A percentile compares a stretch with the other conserved stretches of the same genome.
Evolutionary conservation across 202 grass and related monocot genomes (phyloP).

Genomic region (Saccharum hybrid): DNA sequence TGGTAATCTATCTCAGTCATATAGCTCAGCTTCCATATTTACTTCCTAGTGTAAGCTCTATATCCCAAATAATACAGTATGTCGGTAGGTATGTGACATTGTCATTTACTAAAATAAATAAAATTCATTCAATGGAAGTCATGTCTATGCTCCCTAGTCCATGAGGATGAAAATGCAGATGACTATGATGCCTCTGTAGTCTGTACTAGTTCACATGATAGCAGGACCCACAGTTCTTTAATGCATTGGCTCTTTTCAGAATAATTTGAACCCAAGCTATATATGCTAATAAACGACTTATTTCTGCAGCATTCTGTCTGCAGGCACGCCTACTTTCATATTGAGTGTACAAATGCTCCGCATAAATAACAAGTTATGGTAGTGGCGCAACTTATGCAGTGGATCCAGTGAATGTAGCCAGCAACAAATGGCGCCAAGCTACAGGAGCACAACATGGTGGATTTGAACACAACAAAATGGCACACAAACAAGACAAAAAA

Average conservation of each 20-base stretch:
- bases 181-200: neutral
- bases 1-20: slow-evolving; percentile 19
- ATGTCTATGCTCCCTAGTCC: neutral
- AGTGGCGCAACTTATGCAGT: neutral
- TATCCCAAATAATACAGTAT: neutral
- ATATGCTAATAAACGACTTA: neutral
- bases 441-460: neutral
- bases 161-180: neutral
- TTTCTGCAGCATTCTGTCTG: no score
- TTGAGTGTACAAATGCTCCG: neutral
- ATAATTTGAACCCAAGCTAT: neutral
- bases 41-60: slow-evolving; percentile 19
- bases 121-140: neutral
- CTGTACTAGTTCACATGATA: slow-evolving; percentile 5
- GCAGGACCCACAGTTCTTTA: slow-evolving; percentile 1
- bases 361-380: neutral
- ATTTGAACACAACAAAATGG: neutral
- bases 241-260: neutral
- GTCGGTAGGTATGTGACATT: neutral
- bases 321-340: neutral
- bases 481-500: slow-evolving; percentile 6
- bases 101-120: slow-evolving; percentile 2
- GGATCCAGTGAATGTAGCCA: no score
- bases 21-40: neutral
- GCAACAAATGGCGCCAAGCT: neutral